These are phyloP conservation scores for Globisporangium acanthophoron DNA, from an alignment of 352 stramenopile species.

Conservation along the genomic window DNA sequence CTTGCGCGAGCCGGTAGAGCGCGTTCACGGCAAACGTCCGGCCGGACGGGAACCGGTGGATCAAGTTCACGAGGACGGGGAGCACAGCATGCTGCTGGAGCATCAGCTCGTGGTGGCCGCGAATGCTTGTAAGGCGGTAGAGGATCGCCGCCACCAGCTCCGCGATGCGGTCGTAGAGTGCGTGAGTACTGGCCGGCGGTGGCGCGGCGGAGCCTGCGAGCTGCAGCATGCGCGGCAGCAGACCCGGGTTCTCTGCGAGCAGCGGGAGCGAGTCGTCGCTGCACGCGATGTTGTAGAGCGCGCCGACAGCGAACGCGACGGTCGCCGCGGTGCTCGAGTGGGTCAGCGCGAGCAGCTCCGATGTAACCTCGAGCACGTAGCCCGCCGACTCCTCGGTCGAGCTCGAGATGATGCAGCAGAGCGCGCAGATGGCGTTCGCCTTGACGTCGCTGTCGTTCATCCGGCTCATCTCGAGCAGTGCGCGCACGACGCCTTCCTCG, in stretches of 20 bases:
- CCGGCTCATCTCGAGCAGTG: conserved; percentile 58
- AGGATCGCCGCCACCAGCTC: conserved; percentile 51
- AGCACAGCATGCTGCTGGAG: conserved; percentile 41
- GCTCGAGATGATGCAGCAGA: conserved; percentile 61
- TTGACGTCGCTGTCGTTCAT: conserved; percentile 44
- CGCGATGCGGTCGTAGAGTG: conserved; percentile 26
- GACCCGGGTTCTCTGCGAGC: conserved; percentile 23
- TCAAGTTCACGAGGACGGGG: conserved; percentile 39
- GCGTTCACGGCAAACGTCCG: conserved; percentile 48
- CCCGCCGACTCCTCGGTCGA: conserved; percentile 44
- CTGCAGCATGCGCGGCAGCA: conserved; percentile 37
- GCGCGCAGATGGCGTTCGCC: conserved; percentile 57
- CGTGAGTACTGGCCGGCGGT: conserved; percentile 4
- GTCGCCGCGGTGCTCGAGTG: conserved; percentile 19
- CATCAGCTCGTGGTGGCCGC: conserved; percentile 17
- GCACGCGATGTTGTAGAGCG: conserved; percentile 75
- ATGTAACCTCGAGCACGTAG: conserved; percentile 49
- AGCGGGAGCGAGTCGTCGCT: conserved; percentile 55
- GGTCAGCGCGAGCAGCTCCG: conserved; percentile 48
- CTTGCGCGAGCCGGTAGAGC: conserved; percentile 41
- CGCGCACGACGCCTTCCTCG: conserved; percentile 38
- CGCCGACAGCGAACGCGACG: conserved; percentile 49
- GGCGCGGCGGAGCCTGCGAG: conserved; percentile 11
- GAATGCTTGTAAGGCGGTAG: conserved; percentile 36
- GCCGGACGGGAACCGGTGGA: conserved; percentile 32